These are phyloP conservation scores for Tricholoma terreum DNA, from an alignment of 768 basidiomycete genomes.

Conservation along the genomic window DNA sequence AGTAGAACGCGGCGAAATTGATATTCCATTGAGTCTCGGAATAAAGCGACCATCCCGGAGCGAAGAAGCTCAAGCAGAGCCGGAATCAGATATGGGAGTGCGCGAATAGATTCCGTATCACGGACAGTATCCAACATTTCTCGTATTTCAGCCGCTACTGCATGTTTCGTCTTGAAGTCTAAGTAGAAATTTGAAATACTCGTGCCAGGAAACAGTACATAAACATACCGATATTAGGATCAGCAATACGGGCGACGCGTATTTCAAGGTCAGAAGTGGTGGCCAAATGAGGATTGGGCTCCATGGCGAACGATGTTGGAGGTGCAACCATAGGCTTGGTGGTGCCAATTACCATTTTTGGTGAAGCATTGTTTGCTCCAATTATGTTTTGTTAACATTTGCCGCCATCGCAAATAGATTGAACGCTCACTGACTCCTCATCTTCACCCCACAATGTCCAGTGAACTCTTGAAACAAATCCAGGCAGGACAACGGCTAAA, in stretches of 20 bases:
- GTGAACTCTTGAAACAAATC: slow-evolving; percentile 75
- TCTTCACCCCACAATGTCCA: slow-evolving; percentile 49
- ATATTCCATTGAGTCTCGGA: slow-evolving; percentile 68
- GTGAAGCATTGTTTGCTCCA: slow-evolving; percentile 10
- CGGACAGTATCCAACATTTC: slow-evolving; percentile 79
- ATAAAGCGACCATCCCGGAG: slow-evolving; percentile 61
- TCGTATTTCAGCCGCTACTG: slow-evolving; percentile 72
- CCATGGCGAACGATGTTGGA: slow-evolving; percentile 25
- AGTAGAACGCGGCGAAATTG: slow-evolving; percentile 84
- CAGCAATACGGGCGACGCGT: slow-evolving; percentile 69
- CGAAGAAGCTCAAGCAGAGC: slow-evolving; percentile 71
- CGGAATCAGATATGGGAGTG: slow-evolving; percentile 70
- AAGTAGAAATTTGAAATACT: slow-evolving; percentile 6
- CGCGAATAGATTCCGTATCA: slow-evolving; percentile 68
- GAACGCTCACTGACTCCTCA: background rate
- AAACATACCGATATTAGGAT: slow-evolving; percentile 64
- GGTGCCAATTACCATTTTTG: slow-evolving; percentile 20
- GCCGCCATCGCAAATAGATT: background rate
- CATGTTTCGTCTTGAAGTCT: slow-evolving; percentile 73
- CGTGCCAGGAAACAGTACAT: slow-evolving; percentile 1
- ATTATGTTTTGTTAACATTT: background rate
- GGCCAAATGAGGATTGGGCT: slow-evolving; percentile 31
- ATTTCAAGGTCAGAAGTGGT: slow-evolving; percentile 60
- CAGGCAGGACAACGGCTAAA: slow-evolving; percentile 80
- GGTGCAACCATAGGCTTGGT: slow-evolving; percentile 28